A percentile compares a stretch with the other conserved stretches of the same genome.
phyloP scores from a whole-genome alignment of 305 asterid genomes.

The Fraxinus xanthoxyloides region DNA sequence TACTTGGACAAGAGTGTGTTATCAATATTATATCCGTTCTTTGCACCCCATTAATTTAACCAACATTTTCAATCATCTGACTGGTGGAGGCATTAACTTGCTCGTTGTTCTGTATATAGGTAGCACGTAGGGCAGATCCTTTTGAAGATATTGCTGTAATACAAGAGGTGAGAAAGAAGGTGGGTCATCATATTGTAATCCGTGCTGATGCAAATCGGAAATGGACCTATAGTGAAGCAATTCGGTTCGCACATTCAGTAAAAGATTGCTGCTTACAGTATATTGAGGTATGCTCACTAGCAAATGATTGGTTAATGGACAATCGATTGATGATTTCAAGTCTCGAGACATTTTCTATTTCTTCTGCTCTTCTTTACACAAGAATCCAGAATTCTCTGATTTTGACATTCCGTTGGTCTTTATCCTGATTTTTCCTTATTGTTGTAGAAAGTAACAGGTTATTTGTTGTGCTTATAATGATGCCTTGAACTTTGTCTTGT shows the following conservation, averaged over 20 bases:
- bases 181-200: constrained; percentile 62
- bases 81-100: constrained; percentile 6
- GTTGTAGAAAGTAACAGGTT: not conserved
- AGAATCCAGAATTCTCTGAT: not conserved
- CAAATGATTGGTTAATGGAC: not conserved
- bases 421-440: not conserved
- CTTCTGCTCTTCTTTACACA: not conserved
- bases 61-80: constrained; percentile 1
- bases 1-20: not conserved
- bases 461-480: not conserved
- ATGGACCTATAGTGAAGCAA: constrained; percentile 79
- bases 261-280: constrained; percentile 73
- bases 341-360: not conserved
- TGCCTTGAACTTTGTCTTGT: not conserved
- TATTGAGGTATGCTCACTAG: constrained; percentile 65
- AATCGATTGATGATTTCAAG: constrained; percentile 13
- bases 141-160: constrained; percentile 74
- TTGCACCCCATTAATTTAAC: not conserved
- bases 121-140: constrained; percentile 74
- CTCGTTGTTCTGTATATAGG: constrained; percentile 40
- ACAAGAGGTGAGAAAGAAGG: constrained; percentile 74
- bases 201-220: constrained; percentile 89
- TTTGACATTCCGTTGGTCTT: constrained; percentile 4
- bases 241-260: constrained; percentile 64
- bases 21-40: constrained; percentile 4